These are phyloP conservation scores for Botrytis tulipae DNA, from an alignment of 2,329 filamentous ascomycete genomes.

Conservation along the genomic window DNA sequence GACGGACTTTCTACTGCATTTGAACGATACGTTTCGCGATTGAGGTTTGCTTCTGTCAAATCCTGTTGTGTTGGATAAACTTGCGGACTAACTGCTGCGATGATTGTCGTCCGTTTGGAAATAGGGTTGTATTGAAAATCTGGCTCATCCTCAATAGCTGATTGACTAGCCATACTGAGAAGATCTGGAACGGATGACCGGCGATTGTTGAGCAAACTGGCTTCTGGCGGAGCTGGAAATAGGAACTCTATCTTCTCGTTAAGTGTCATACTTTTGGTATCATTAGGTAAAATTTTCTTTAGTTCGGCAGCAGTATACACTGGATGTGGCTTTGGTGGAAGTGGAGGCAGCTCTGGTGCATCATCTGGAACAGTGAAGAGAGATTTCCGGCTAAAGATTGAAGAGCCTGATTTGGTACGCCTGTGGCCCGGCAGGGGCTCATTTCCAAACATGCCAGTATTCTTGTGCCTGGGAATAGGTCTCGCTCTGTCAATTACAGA, in stretches of 20 bases:
- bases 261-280: slow-evolving; percentile 58
- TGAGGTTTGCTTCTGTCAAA: not conserved
- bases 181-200: slow-evolving; percentile 48
- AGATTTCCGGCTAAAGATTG: slow-evolving; percentile 47
- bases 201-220: slow-evolving; percentile 34
- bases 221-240: slow-evolving; percentile 44
- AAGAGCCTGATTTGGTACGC: slow-evolving; percentile 51
- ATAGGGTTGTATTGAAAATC: slow-evolving; percentile 31
- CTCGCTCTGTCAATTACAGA: slow-evolving; percentile 40
- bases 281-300: slow-evolving; percentile 47
- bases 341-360: slow-evolving; percentile 51
- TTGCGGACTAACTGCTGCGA: slow-evolving; percentile 28
- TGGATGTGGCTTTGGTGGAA: slow-evolving; percentile 44
- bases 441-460: slow-evolving; percentile 49
- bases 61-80: slow-evolving; percentile 17
- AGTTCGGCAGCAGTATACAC: slow-evolving; percentile 44
- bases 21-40: slow-evolving; percentile 31
- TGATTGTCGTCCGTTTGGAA: slow-evolving; percentile 34
- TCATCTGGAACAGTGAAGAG: slow-evolving; percentile 48
- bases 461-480: slow-evolving; percentile 36
- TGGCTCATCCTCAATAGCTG: slow-evolving; percentile 24
- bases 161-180: slow-evolving; percentile 34
- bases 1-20: slow-evolving; percentile 26
- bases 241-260: slow-evolving; percentile 56
- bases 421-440: slow-evolving; percentile 44